Conservation (phyloP, 139 green algal genomes). For the Coelastrella sp. region DNA sequence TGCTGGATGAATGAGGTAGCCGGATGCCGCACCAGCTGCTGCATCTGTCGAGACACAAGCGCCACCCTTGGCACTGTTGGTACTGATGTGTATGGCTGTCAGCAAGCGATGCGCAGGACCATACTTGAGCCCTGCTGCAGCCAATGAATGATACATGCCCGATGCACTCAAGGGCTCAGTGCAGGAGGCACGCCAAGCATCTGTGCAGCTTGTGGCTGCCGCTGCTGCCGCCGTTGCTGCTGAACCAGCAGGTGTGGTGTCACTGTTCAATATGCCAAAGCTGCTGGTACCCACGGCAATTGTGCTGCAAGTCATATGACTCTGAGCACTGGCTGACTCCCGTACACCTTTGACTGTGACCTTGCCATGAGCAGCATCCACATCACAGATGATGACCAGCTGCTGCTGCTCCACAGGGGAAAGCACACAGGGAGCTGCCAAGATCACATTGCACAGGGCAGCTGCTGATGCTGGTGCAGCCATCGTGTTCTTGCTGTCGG, state of each 20-base stretch:
- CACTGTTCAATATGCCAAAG: neutral
- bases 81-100: constrained; percentile 31
- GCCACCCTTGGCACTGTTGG: neutral
- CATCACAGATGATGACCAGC: constrained; percentile 16
- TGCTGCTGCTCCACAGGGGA: constrained; percentile 35
- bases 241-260: neutral
- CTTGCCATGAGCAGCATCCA: constrained; percentile 13
- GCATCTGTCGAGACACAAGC: neutral
- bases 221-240: neutral
- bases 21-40: constrained; percentile 12
- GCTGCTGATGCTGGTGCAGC: neutral
- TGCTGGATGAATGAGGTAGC: constrained; percentile 57
- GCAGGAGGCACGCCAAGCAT: constrained; percentile 60
- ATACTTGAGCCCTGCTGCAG: constrained; percentile 74
- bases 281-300: neutral
- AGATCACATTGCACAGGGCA: constrained; percentile 43
- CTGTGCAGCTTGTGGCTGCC: constrained; percentile 30
- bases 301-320: neutral
- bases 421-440: constrained; percentile 67
- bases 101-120: constrained; percentile 68
- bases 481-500: neutral
- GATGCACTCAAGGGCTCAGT: constrained; percentile 41
- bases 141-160: constrained; percentile 61
- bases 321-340: neutral
- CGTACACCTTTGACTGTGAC: neutral